Base-by-base conservation (phyloP, 345 rosid genomes). In the Corchorus capsularis region DNA sequence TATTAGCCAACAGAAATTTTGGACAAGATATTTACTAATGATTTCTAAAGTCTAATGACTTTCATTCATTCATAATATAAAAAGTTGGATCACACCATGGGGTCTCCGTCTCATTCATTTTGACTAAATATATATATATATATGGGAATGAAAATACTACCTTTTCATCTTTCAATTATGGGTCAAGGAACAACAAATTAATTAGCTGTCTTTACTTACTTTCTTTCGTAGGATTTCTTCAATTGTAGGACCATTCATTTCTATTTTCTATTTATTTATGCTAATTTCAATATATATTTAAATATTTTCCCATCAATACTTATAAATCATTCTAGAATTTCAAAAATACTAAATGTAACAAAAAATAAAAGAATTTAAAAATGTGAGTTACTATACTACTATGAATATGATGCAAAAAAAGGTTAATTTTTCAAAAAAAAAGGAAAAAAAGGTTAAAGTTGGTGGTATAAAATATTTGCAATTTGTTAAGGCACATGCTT, bases 61-160 rank as follows among this genome's bases (percentile, higher is more conserved):
- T 63, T 35, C 54, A 14, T 50, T n/a, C n/a, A n/a, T n/a, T n/a
- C n/a, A n/a, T n/a, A n/a, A n/a, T n/a, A n/a, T n/a, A n/a, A 9
- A 50, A 12, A 4, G 3, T 50, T 54, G 7, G 50, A 41, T 37
- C 14, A 63, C 12, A 8, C 47, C 45, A 7, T 6, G 9, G 61
- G 62, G 79, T 70, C 73, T 64, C 12, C 7, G 79, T 70, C 73
- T 64, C 12, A 12, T 54, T 20, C 49, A 71, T 55, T 10, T 75
- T 80, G 80, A 80, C 80, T 39, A 14, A 47, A 7, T 62, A 63
- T 22, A 32, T 27, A 27, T 27, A 8, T 63, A 63, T 50, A 45
- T 27, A 27, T 27, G 15, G 34, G 22, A 14, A 39, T 54, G 19
- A 41, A 41, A 37, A 55, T 37, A 15, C 17, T 37, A 15, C 17